phyloP scores from a whole-genome alignment of 23 red algal genomes.

The Agarophyton chilense region DNA sequence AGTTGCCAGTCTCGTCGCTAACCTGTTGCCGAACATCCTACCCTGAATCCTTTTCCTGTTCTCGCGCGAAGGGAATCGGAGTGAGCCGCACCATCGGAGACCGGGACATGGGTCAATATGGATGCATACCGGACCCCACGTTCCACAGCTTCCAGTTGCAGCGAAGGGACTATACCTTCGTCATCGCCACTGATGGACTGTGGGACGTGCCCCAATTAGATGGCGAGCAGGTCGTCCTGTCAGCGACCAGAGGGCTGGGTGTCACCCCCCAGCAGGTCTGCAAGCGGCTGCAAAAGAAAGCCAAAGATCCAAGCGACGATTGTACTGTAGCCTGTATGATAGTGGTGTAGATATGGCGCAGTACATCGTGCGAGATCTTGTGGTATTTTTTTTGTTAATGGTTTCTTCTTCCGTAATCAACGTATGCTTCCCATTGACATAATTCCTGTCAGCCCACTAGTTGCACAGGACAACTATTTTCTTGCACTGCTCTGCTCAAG shows the following conservation, averaged over 20 bases:
- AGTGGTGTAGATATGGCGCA: conserved; percentile 3
- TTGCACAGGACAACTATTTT: too few relatives aligned
- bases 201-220: conserved; percentile 41
- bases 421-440: too few relatives aligned
- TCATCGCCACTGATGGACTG: conserved; percentile 55
- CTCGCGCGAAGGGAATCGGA: conserved; percentile 35
- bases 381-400: too few relatives aligned
- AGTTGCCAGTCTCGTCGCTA: too few relatives aligned
- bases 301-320: conserved; percentile 27
- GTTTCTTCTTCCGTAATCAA: too few relatives aligned
- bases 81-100: conserved; percentile 60
- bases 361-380: too few relatives aligned
- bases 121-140: conserved; percentile 50
- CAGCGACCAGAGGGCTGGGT: conserved; percentile 14
- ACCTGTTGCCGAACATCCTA: not conserved
- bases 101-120: conserved; percentile 53
- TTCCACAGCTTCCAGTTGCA: conserved; percentile 19
- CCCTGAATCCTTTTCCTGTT: not conserved
- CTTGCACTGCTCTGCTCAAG: too few relatives aligned
- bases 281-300: conserved; percentile 12
- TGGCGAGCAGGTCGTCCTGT: not conserved
- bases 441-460: too few relatives aligned
- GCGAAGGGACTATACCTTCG: conserved; percentile 38
- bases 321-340: conserved; percentile 59
- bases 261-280: conserved; percentile 14